Percentiles rank a stretch among this genome's conserved stretches.
Evolutionary conservation across 2,329 filamentous ascomycete genomes (phyloP).

Genomic region (Fusarium buxicola): DNA sequence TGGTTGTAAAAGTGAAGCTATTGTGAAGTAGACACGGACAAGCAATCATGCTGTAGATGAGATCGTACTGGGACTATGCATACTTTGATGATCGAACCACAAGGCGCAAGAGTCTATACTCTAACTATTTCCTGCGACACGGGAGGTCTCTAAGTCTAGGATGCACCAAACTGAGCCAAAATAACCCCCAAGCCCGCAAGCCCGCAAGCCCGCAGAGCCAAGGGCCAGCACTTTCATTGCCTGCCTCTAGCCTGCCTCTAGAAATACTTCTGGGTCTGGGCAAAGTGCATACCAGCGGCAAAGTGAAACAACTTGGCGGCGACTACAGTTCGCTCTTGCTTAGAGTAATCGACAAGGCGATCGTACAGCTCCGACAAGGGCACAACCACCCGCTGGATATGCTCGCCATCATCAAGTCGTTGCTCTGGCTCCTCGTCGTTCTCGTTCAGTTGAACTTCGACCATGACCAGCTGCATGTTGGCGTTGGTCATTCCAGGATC

Average conservation of each 20-base stretch:
- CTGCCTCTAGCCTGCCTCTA: slow-evolving; percentile 13
- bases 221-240: not conserved
- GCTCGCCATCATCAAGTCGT: slow-evolving; percentile 42
- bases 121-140: too few relatives aligned
- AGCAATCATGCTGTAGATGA: too few relatives aligned
- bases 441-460: slow-evolving; percentile 40
- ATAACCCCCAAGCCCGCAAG: not conserved
- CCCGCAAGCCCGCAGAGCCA: too few relatives aligned
- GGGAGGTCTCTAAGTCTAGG: too few relatives aligned
- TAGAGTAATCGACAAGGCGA: slow-evolving; percentile 42
- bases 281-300: slow-evolving; percentile 46
- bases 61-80: too few relatives aligned
- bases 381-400: slow-evolving; percentile 41
- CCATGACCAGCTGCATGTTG: slow-evolving; percentile 46
- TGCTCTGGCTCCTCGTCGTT: slow-evolving; percentile 39
- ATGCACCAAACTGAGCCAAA: too few relatives aligned
- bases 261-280: slow-evolving; percentile 45
- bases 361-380: slow-evolving; percentile 41
- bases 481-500: slow-evolving; percentile 45
- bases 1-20: too few relatives aligned
- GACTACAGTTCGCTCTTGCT: slow-evolving; percentile 40
- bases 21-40: too few relatives aligned
- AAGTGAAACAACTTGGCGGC: slow-evolving; percentile 46
- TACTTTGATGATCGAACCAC: too few relatives aligned
- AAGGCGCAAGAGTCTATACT: too few relatives aligned